These are phyloP conservation scores for Stephanodiscus triporus DNA, from an alignment of 108 stramenopile genomes.

Conservation along the genomic window DNA sequence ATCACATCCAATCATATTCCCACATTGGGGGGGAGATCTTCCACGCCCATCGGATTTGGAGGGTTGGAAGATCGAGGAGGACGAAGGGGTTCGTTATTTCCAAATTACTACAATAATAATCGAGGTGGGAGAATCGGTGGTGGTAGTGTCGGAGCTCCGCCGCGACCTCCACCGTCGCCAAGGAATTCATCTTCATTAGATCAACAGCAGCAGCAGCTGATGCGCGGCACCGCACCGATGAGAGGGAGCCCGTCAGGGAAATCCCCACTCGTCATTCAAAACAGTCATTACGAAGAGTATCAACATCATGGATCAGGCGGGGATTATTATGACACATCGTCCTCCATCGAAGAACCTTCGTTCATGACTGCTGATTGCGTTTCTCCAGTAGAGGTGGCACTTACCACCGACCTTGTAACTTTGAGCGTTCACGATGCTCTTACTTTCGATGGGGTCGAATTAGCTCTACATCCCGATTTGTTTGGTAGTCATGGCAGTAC, in stretches of 20 bases:
- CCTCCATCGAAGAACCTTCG: neutral
- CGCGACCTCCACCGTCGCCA: neutral
- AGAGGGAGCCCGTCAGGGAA: neutral
- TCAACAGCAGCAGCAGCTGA: conserved; percentile 5
- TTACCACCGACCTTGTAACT: conserved; percentile 71
- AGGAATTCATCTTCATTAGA: neutral
- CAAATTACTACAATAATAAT: neutral
- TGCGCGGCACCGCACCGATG: neutral
- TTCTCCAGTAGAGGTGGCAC: conserved; percentile 21
- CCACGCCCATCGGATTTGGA: too few relatives aligned
- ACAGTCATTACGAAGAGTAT: neutral
- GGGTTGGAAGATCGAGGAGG: neutral
- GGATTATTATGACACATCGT: neutral
- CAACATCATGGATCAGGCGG: neutral
- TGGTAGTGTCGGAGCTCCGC: neutral
- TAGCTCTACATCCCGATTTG: conserved; percentile 84
- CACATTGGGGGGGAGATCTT: too few relatives aligned
- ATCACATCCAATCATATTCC: neutral
- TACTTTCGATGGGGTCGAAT: conserved; percentile 81
- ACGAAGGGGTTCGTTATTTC: neutral
- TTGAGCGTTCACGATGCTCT: conserved; percentile 84
- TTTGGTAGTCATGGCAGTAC: conserved; percentile 35
- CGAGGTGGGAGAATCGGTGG: neutral
- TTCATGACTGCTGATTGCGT: neutral
- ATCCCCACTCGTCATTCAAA: neutral